Evolutionary conservation across 1,284 basidiomycete genomes (phyloP), one percentile per base, ranked within the genome.

Genomic region (Athelia psychrophila): DNA sequence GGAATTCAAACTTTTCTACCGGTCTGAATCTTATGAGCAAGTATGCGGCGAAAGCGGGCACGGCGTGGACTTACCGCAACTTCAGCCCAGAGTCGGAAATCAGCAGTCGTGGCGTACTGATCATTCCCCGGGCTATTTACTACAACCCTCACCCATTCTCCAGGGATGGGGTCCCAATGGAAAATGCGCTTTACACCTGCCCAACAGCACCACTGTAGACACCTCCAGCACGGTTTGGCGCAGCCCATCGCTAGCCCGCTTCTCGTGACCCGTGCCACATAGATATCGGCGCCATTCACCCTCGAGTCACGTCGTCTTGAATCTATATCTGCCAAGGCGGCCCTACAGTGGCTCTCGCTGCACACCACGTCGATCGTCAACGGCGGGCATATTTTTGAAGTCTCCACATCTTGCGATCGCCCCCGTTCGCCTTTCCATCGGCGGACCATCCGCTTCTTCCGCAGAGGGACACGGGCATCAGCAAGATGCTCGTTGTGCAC

Each of bases 161-260:
- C 68, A 54, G 66, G 64, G 19, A 62, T 64, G 12, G 63, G 66
- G 56, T 79, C 72, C 77, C 78, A 82, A 57, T 81, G 75, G 59
- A 80, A 83, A 38, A 82, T 73, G 33, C 78, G 71, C 65, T 75
- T 80, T 54, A 83, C 74, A 0, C 80, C 80, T 19, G 80, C 79
- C 80, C 81, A 83, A 35, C 67, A 63, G 60, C 77, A 81, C 78
- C 78, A 81, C 52, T 79, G 73, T 24, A 81, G 55, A 53, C 81
- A 81, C 44, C 79, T 65, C 74, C 78, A 78, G 59, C 79, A 81
- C 22, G 79, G 80, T 60, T 67, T 72, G 3, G 79, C 75, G 49
- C 65, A 70, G 19, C 78, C 78, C 27, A 30, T 30, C 13, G 27
- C 27, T 60, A 74, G 66, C 4, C 76, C 79, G 36, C 64, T 66